These are phyloP conservation scores for Hanseniaspora valbyensis DNA, from an alignment of 805 yeast genomes.

Conservation along the genomic window DNA sequence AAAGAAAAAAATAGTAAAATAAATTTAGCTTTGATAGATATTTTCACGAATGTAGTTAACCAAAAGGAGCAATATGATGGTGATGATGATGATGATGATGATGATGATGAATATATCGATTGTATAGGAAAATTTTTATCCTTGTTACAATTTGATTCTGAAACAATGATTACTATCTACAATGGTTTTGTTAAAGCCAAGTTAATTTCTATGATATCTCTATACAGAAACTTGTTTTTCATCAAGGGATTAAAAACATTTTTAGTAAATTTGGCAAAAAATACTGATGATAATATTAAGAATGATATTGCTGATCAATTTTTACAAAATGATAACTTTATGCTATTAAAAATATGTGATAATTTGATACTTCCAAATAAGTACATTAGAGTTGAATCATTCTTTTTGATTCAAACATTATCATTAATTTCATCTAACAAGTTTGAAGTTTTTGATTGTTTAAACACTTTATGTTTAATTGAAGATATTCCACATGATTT, in stretches of 20 bases:
- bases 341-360: constrained; percentile 19
- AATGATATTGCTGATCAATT: background rate
- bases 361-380: constrained; percentile 43
- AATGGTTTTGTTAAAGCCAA: background rate
- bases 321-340: background rate
- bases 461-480: constrained; percentile 45
- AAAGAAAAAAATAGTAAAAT: background rate
- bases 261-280: constrained; percentile 1
- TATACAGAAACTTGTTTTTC: constrained; percentile 5
- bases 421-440: constrained; percentile 21
- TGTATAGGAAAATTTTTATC: constrained; percentile 6
- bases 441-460: constrained; percentile 30
- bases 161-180: background rate
- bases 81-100: background rate
- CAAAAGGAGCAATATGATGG: too few species aligned
- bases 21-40: background rate
- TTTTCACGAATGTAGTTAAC: background rate
- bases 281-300: background rate
- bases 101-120: constrained; percentile 5
- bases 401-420: constrained; percentile 34
- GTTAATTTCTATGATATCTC: background rate
- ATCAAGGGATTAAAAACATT: constrained; percentile 4
- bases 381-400: constrained; percentile 39
- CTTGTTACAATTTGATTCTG: background rate
- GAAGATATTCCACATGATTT: constrained; percentile 67